A percentile compares a stretch with the other conserved stretches of the same genome.
These are phyloP conservation scores for Butyriboletus loyo DNA, from an alignment of 768 basidiomycete species.

Conservation along the genomic window DNA sequence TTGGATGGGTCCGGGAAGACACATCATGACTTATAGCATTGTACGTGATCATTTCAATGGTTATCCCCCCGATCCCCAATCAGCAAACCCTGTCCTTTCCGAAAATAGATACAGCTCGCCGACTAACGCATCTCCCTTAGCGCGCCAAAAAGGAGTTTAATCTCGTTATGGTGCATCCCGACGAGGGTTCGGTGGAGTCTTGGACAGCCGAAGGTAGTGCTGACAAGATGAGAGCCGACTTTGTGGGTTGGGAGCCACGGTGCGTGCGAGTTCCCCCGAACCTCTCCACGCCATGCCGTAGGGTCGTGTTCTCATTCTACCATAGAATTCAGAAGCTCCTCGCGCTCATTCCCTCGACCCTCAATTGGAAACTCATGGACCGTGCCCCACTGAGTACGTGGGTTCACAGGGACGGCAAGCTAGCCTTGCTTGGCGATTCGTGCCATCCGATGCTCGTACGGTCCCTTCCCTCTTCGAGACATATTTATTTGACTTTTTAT, in stretches of 20 bases:
- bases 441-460: conserved; percentile 53
- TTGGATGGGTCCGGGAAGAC: conserved; percentile 56
- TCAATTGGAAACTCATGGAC: conserved; percentile 49
- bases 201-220: conserved; percentile 42
- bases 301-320: conserved; percentile 3
- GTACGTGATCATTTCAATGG: conserved; percentile 27
- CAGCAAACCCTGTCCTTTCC: no score
- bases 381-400: conserved; percentile 46
- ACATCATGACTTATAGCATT: conserved; percentile 45
- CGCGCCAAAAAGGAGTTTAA: conserved; percentile 43
- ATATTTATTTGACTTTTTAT: background rate
- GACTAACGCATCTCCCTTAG: conserved; percentile 7
- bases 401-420: conserved; percentile 43
- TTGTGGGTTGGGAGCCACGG: conserved; percentile 49
- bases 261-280: conserved; percentile 17
- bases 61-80: background rate
- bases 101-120: background rate
- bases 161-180: conserved; percentile 44
- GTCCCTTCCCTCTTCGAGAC: background rate
- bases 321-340: conserved; percentile 46
- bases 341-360: conserved; percentile 41
- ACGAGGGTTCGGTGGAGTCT: conserved; percentile 39
- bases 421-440: conserved; percentile 51
- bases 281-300: background rate
- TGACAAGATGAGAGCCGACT: conserved; percentile 47